phyloP scores from a whole-genome alignment of 352 stramenopile genomes.

The Pythium scleroteichum region DNA sequence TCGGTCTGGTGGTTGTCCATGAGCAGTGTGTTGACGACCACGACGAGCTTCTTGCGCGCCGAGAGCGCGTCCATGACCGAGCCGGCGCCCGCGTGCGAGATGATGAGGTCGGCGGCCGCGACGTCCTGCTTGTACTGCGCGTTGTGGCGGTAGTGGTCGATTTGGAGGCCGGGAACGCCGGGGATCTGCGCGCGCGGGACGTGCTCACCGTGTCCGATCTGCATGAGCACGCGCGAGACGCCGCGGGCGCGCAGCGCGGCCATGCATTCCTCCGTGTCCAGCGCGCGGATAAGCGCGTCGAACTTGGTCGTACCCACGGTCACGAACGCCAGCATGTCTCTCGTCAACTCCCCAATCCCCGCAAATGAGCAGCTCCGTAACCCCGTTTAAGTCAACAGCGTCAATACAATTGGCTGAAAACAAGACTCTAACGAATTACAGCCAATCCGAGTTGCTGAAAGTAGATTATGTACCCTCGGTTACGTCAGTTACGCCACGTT shows the following conservation, averaged over 20 bases:
- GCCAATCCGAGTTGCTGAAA: neutral
- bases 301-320: slow-evolving; percentile 96
- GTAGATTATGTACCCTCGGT: neutral
- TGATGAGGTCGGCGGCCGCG: slow-evolving; percentile 87
- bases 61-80: slow-evolving; percentile 93
- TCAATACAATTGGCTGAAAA: neutral
- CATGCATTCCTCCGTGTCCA: slow-evolving; percentile 67
- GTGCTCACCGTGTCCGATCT: slow-evolving; percentile 82
- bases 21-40: slow-evolving; percentile 94
- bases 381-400: neutral
- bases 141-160: slow-evolving; percentile 89
- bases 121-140: slow-evolving; percentile 91
- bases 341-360: neutral
- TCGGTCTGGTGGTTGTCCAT: slow-evolving; percentile 99
- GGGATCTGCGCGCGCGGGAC: slow-evolving; percentile 28
- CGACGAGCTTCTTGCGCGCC: slow-evolving; percentile 81
- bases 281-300: slow-evolving; percentile 80
- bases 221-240: slow-evolving; percentile 65
- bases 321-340: slow-evolving; percentile 78
- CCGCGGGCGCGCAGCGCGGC: slow-evolving; percentile 48
- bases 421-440: neutral
- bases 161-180: slow-evolving; percentile 35
- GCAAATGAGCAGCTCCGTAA: neutral
- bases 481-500: slow-evolving; percentile 1
- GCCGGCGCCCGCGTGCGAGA: slow-evolving; percentile 94